Conservation (phyloP, 805 yeast species). For the Kluyveromyces starmeri region DNA sequence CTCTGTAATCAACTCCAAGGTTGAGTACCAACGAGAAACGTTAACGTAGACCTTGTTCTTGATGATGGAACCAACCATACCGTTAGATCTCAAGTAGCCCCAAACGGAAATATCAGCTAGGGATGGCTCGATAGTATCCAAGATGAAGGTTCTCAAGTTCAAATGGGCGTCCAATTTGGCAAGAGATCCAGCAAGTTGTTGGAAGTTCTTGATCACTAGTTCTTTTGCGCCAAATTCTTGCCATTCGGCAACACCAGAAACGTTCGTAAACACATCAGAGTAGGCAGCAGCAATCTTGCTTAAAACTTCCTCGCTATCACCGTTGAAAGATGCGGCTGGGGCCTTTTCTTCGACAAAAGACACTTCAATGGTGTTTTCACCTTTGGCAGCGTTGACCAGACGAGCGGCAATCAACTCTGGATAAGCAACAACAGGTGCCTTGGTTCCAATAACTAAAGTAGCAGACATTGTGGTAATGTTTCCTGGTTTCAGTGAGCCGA, state of each 20-base stretch:
- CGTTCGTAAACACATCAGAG: conserved; percentile 35
- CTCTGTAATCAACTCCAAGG: conserved; percentile 54
- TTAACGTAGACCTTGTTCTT: conserved; percentile 78
- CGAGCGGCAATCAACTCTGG: conserved; percentile 71
- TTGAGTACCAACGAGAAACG: conserved; percentile 87
- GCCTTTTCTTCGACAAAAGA: conserved; percentile 68
- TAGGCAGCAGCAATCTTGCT: conserved; percentile 41
- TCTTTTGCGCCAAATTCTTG: conserved; percentile 55
- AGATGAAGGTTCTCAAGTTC: conserved; percentile 72
- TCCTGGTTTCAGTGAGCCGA: too few species aligned
- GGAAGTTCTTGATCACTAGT: conserved; percentile 77
- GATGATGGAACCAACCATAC: conserved; percentile 83
- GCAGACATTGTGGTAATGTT: conserved; percentile 33
- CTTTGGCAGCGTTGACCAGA: conserved; percentile 48
- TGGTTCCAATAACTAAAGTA: conserved; percentile 64
- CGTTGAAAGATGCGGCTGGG: conserved; percentile 41
- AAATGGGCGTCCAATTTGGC: conserved; percentile 76
- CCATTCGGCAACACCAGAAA: conserved; percentile 48
- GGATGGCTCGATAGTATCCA: conserved; percentile 53
- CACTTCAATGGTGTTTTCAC: conserved; percentile 42
- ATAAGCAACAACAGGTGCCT: conserved; percentile 78
- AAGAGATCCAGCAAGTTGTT: conserved; percentile 66
- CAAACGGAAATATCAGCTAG: conserved; percentile 81
- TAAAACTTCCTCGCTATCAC: conserved; percentile 39
- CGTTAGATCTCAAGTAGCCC: conserved; percentile 92